Evolutionary conservation across 1,139 yeast genomes (phyloP).

Genomic region (Nakaseomyces sp.): DNA sequence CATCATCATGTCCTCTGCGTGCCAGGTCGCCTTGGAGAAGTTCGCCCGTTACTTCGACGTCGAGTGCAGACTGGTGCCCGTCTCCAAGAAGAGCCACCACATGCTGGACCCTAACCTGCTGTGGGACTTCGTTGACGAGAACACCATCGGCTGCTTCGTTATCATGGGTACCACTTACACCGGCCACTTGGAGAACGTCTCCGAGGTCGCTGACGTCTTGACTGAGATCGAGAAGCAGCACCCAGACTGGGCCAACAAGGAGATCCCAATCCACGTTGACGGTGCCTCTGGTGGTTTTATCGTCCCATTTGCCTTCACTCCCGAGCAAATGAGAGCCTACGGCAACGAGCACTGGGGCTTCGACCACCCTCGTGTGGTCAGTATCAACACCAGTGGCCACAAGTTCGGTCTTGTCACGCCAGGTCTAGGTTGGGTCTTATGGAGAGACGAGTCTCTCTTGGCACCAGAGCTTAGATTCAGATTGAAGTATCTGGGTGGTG

Average conservation of each 20-base stretch:
- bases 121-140: constrained; percentile 66
- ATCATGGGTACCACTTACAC: constrained; percentile 89
- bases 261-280: constrained; percentile 80
- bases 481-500: constrained; percentile 78
- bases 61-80: constrained; percentile 68
- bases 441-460: constrained; percentile 57
- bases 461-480: constrained; percentile 70
- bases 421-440: constrained; percentile 87
- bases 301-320: constrained; percentile 75
- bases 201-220: constrained; percentile 47
- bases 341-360: constrained; percentile 61
- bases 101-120: constrained; percentile 54
- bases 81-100: constrained; percentile 51
- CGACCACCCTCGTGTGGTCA: constrained; percentile 61
- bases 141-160: constrained; percentile 86
- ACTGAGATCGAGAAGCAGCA: constrained; percentile 50
- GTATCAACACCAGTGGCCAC: constrained; percentile 91
- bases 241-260: constrained; percentile 42
- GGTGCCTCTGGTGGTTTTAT: constrained; percentile 90
- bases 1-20: constrained; percentile 89
- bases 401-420: constrained; percentile 86
- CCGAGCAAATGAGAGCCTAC: constrained; percentile 32
- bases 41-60: constrained; percentile 92
- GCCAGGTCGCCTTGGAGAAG: constrained; percentile 90
- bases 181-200: constrained; percentile 81